Percentiles rank a stretch among this genome's conserved stretches.
These are phyloP conservation scores for Closterium sp. DNA, from an alignment of 139 green algal species.

Conservation along the genomic window DNA sequence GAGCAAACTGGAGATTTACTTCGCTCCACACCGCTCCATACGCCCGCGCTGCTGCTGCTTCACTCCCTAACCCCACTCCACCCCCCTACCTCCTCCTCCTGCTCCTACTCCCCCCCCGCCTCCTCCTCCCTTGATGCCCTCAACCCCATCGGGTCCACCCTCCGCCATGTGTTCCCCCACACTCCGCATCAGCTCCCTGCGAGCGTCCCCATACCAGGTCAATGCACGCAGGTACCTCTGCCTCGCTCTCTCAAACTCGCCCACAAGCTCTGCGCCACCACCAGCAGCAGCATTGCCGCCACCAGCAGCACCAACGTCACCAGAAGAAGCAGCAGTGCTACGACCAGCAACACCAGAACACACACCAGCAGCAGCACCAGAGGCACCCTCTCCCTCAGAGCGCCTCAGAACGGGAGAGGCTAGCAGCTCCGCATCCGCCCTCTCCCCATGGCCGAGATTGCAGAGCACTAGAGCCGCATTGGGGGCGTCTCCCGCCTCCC, in stretches of 20 bases:
- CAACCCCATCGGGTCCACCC: neutral
- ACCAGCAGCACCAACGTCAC: neutral
- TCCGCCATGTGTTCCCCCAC: neutral
- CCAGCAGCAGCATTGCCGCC: neutral
- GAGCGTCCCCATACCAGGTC: slow-evolving; percentile 7
- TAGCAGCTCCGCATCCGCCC: slow-evolving; percentile 22
- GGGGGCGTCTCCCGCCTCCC: slow-evolving; percentile 10
- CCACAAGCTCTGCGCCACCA: neutral
- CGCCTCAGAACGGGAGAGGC: neutral
- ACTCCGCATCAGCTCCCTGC: slow-evolving; percentile 9
- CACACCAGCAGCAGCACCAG: neutral
- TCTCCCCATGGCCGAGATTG: slow-evolving; percentile 34
- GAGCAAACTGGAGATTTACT: slow-evolving; percentile 39
- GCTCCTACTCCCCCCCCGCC: neutral
- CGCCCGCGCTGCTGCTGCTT: neutral
- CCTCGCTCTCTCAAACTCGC: neutral
- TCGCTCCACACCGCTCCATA: slow-evolving; percentile 35
- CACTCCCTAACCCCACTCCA: neutral
- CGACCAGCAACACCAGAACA: neutral
- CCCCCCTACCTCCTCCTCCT: no score
- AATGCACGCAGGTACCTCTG: slow-evolving; percentile 32
- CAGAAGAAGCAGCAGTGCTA: neutral
- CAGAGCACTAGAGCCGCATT: slow-evolving; percentile 44
- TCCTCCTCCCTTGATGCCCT: neutral
- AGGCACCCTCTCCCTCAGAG: neutral